Conservation (phyloP, 441 rosid genomes). For the Populus trichocarpa region DNA sequence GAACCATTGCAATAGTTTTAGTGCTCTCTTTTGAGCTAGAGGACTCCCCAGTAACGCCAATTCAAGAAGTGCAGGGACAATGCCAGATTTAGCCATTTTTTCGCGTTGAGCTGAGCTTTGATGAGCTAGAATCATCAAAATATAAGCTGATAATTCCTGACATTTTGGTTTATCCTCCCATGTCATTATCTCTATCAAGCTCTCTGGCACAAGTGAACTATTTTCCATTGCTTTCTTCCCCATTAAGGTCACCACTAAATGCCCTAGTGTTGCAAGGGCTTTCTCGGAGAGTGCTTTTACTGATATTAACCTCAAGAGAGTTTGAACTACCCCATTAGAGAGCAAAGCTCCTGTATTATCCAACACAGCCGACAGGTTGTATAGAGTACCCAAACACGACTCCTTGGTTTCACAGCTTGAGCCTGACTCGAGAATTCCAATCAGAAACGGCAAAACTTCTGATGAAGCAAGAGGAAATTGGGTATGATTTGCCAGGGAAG, state of each 20-base stretch:
- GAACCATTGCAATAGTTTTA: conserved; percentile 84
- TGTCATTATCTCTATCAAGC: conserved; percentile 67
- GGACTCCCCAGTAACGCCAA: conserved; percentile 68
- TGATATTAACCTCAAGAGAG: conserved; percentile 46
- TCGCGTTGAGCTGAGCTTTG: conserved; percentile 64
- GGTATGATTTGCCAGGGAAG: conserved; percentile 45
- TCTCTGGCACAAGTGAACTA: conserved; percentile 44
- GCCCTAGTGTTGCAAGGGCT: conserved; percentile 66
- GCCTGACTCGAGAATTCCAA: conserved; percentile 48
- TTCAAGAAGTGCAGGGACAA: conserved; percentile 70
- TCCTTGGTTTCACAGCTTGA: conserved; percentile 46
- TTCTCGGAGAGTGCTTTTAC: conserved; percentile 53
- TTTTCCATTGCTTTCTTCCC: conserved; percentile 78
- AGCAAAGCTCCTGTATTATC: conserved; percentile 61
- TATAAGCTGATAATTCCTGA: conserved; percentile 75
- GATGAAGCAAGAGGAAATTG: conserved; percentile 43
- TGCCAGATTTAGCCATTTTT: conserved; percentile 77
- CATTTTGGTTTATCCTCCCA: conserved; percentile 90
- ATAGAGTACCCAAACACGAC: conserved; percentile 49
- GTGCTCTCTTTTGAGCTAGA: conserved; percentile 81
- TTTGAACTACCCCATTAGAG: conserved; percentile 44
- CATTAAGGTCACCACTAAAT: conserved; percentile 60
- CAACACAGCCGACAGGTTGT: conserved; percentile 53
- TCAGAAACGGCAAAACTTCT: conserved; percentile 48
- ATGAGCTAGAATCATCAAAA: conserved; percentile 81